A percentile compares a stretch with the other conserved stretches of the same genome.
phyloP scores from a whole-genome alignment of 1,139 yeast genomes.

The Blastobotrys illinoisensis region DNA sequence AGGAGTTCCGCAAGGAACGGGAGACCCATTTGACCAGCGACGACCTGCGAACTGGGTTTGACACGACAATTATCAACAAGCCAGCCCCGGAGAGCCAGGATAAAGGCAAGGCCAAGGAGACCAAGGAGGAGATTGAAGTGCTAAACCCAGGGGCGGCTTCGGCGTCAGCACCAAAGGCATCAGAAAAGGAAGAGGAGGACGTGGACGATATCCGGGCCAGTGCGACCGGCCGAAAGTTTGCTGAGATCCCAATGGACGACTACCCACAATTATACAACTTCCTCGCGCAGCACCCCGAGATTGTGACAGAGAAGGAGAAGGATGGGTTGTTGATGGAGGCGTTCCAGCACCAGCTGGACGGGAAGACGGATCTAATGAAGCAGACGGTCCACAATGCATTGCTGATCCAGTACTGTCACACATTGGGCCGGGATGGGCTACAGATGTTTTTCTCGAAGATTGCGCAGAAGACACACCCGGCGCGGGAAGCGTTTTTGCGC shows the following conservation, averaged over 20 bases:
- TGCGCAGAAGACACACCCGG: constrained; percentile 51
- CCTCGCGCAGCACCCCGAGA: constrained; percentile 55
- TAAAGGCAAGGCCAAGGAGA: constrained; percentile 10
- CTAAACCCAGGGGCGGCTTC: constrained; percentile 24
- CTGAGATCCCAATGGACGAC: constrained; percentile 49
- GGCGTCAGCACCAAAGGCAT: constrained; percentile 9
- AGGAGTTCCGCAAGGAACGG: constrained; percentile 64
- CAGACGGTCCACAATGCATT: constrained; percentile 76
- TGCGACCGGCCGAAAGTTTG: constrained; percentile 63
- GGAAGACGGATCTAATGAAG: constrained; percentile 47
- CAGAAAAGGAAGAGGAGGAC: constrained; percentile 23
- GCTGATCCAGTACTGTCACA: constrained; percentile 69
- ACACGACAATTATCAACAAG: constrained; percentile 72
- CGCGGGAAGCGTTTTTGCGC: constrained; percentile 57
- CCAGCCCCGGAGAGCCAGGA: constrained; percentile 13
- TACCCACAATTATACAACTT: constrained; percentile 46
- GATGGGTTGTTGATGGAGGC: constrained; percentile 93
- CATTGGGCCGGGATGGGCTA: constrained; percentile 55
- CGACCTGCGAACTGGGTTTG: constrained; percentile 92
- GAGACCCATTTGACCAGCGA: constrained; percentile 76
- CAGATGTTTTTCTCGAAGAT: constrained; percentile 66
- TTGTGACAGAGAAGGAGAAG: constrained; percentile 77
- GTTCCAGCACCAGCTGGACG: constrained; percentile 72
- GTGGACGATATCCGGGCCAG: constrained; percentile 45
- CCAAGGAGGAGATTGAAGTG: constrained; percentile 34